Evolutionary conservation across 768 basidiomycete species (phyloP).

Genomic region (Boletus pseudopeckii): DNA sequence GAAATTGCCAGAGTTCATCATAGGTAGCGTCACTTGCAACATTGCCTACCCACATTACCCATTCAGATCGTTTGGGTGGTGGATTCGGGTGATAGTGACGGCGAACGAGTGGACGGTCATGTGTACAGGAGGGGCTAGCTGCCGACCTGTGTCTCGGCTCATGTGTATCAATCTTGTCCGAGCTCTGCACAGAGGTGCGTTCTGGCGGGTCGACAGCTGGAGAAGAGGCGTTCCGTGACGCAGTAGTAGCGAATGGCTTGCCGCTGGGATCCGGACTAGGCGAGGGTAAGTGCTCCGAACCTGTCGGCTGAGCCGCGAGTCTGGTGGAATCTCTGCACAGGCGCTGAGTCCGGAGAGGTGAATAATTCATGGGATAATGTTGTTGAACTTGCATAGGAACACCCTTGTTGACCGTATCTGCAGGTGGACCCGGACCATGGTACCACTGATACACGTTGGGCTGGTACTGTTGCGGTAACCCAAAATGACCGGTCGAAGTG

Average conservation of each 20-base stretch:
- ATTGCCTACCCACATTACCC: slow-evolving; percentile 98
- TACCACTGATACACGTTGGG: slow-evolving; percentile 49
- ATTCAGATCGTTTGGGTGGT: slow-evolving; percentile 75
- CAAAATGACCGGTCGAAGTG: slow-evolving; percentile 33
- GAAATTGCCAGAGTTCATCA: slow-evolving; percentile 85
- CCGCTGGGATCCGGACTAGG: background rate
- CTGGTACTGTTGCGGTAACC: slow-evolving; percentile 37
- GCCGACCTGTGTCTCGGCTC: background rate
- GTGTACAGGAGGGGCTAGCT: background rate
- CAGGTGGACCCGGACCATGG: slow-evolving; percentile 32
- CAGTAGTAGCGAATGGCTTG: background rate
- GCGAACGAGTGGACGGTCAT: slow-evolving; percentile 38
- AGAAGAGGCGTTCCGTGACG: background rate
- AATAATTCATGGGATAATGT: slow-evolving; percentile 32
- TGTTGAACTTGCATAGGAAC: slow-evolving; percentile 31
- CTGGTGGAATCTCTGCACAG: slow-evolving; percentile 21
- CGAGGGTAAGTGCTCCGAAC: slow-evolving; percentile 7
- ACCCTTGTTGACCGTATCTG: slow-evolving; percentile 27
- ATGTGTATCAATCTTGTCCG: background rate
- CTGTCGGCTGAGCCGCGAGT: slow-evolving; percentile 14
- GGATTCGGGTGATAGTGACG: slow-evolving; percentile 67
- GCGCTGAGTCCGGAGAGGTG: slow-evolving; percentile 18
- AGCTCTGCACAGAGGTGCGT: slow-evolving; percentile 1
- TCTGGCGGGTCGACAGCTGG: background rate
- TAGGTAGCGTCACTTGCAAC: slow-evolving; percentile 79